Base-by-base conservation (phyloP, 2,329 filamentous ascomycete species). In the Cercospora brassicicola region DNA sequence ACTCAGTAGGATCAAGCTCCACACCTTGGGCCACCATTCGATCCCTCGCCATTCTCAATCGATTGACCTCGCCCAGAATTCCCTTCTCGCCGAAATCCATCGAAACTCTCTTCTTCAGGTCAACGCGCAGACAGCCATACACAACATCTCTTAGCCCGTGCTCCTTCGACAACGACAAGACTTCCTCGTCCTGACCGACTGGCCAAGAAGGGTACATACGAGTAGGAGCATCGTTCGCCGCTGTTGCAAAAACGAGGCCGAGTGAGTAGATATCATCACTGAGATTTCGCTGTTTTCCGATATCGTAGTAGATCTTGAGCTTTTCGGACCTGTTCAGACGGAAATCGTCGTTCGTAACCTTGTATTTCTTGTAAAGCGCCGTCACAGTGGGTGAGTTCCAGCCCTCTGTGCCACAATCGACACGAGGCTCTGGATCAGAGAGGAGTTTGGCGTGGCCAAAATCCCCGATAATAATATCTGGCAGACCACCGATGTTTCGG, bases 381-480 rank as follows among this genome's bases (percentile, higher is more conserved):
- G 42, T 26, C 23, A 69, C 66, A 15, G 69, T 68, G 0, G 70
- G 70, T 6, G 68, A 62, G 8, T 64, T 26, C 20, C 56, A 70
- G 2, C 2, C 45, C 1, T 11, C 18, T 1, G 68, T 72, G 2
- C 70, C 70, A 10, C 36, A 13, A 15, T 42, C 42, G 4, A 66
- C 59, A 4, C 55, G 61, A 2, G 57, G 31, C 10, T 67, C 57
- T 0, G 15, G 28, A 1, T 66, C 28, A 9, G 18, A 23, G 0
- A 60, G 59, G 1, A 65, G 18, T 10, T 65, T 64, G 1, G 68
- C 57, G 10, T 48, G 20, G 2, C 71, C 73, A 20, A 71, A 72
- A 55, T 74, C 72, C 1, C 69, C 72, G 0, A 74, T 64, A 10
- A 71, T 62, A 4, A 74, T 13, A 4, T 71, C 62, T 4, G 73